Conservation (phyloP, 2,329 filamentous ascomycete genomes). For the Curvularia sp. region DNA sequence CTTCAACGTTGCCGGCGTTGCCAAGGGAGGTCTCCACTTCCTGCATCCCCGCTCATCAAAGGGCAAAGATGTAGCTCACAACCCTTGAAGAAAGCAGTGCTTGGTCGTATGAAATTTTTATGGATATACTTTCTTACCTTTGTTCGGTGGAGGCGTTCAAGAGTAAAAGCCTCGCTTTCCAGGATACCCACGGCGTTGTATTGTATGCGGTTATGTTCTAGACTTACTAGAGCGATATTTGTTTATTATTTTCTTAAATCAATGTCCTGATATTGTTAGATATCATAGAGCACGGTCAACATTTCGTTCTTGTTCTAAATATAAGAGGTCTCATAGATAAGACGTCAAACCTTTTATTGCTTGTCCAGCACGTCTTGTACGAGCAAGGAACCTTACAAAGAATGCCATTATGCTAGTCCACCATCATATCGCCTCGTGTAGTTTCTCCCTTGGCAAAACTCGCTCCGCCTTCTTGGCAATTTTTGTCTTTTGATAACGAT, state of each 20-base stretch:
- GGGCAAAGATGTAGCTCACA: constrained; percentile 45
- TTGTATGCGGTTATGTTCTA: constrained; percentile 12
- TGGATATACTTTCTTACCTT: constrained; percentile 5
- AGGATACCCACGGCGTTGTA: constrained; percentile 40
- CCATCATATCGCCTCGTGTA: neutral
- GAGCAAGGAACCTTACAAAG: neutral
- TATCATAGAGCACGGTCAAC: neutral
- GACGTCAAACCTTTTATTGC: neutral
- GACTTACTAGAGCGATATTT: neutral
- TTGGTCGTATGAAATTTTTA: neutral
- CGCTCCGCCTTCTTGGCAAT: neutral
- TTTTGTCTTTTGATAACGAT: neutral
- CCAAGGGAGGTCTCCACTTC: constrained; percentile 45
- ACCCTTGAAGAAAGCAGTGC: constrained; percentile 14
- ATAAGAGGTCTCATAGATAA: constrained; percentile 20
- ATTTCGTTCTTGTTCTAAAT: constrained; percentile 10
- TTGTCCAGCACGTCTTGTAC: constrained; percentile 12
- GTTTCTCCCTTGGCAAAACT: neutral
- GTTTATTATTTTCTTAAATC: neutral
- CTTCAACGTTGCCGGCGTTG: constrained; percentile 49
- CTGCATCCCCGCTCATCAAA: constrained; percentile 47
- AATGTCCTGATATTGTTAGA: neutral
- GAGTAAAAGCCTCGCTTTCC: constrained; percentile 30
- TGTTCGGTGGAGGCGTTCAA: constrained; percentile 27
- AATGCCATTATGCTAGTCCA: neutral